Evolutionary conservation across 1,284 basidiomycete genomes (phyloP).

Genomic region (Fomes fomentarius): DNA sequence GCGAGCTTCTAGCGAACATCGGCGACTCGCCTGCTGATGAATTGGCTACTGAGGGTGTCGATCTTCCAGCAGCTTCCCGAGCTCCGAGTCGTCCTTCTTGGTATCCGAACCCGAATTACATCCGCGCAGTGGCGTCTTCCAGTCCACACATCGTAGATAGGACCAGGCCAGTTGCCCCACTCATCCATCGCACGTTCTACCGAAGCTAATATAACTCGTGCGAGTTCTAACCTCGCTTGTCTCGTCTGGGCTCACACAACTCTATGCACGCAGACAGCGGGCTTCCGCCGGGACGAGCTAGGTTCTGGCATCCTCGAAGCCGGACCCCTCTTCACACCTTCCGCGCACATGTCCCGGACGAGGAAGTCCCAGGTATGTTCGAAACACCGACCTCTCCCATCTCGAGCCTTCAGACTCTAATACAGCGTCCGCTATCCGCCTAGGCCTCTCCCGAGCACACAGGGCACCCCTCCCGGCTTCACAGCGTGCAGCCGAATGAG

Average conservation of each 20-base stretch:
- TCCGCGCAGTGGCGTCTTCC: not conserved
- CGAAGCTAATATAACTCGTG: conserved; percentile 3
- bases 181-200: not conserved
- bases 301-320: too few relatives aligned
- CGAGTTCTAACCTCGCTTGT: not conserved
- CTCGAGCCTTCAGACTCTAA: not conserved
- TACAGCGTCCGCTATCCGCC: not conserved
- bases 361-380: not conserved
- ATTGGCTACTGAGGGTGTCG: not conserved
- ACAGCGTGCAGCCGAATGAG: not conserved
- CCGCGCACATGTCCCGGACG: not conserved
- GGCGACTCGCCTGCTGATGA: too few relatives aligned
- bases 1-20: too few relatives aligned
- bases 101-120: not conserved
- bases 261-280: not conserved
- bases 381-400: not conserved
- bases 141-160: not conserved
- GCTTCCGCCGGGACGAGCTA: not conserved
- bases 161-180: not conserved
- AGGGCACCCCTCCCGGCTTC: not conserved
- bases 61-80: not conserved
- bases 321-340: not conserved
- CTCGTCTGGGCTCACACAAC: not conserved
- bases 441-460: not conserved
- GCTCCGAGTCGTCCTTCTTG: not conserved